These are phyloP conservation scores for Linnemannia elongata DNA, from an alignment of 192 early-diverging fungal species.

Conservation along the genomic window DNA sequence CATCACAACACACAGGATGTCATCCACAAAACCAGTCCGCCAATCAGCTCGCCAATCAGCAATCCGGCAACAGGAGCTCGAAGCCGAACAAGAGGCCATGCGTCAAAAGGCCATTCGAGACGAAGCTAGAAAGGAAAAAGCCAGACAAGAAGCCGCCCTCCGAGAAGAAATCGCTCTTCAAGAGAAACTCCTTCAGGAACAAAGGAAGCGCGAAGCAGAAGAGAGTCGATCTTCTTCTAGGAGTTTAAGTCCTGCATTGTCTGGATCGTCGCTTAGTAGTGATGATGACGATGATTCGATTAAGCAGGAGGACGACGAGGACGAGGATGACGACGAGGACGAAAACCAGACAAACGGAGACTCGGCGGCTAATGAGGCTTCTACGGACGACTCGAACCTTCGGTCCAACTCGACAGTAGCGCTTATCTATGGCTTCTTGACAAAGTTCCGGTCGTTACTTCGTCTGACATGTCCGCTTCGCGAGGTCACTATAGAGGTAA, in stretches of 20 bases:
- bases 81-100: conserved; percentile 7
- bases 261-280: conserved; percentile 33
- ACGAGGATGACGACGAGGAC: background rate
- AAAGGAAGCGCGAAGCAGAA: background rate
- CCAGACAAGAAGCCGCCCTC: background rate
- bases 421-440: conserved; percentile 42
- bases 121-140: background rate
- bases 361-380: background rate
- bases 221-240: conserved; percentile 22
- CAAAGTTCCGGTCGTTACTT: conserved; percentile 40
- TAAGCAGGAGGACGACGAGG: background rate
- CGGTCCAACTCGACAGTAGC: conserved; percentile 23
- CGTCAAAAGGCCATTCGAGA: background rate
- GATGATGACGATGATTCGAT: background rate
- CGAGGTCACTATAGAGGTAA: conserved; percentile 46
- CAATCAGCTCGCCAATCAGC: conserved; percentile 46
- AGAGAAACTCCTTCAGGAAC: background rate
- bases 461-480: conserved; percentile 33
- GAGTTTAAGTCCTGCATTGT: conserved; percentile 35
- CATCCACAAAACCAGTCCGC: conserved; percentile 31
- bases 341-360: background rate
- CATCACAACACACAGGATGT: conserved; percentile 11
- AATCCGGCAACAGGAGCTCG: conserved; percentile 28
- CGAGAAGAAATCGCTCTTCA: background rate
- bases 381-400: background rate